phyloP scores from a whole-genome alignment of 495 filamentous ascomycete genomes.

The Xylaria telfairii region DNA sequence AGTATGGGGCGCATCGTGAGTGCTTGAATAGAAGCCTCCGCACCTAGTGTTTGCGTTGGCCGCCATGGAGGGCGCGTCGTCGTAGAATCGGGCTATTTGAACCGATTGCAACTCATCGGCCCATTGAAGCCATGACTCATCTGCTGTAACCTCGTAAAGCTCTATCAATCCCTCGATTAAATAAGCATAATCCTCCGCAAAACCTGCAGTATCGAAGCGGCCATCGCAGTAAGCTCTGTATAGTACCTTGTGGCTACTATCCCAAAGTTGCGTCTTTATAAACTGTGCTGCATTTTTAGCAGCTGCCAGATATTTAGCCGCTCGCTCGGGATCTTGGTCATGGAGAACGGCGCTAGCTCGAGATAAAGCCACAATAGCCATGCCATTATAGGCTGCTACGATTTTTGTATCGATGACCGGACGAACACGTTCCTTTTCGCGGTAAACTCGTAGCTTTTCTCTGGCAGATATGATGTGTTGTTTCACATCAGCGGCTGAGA shows the following conservation, averaged over 20 bases:
- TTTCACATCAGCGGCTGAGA: constrained; percentile 74
- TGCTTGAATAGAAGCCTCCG: constrained; percentile 89
- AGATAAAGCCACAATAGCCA: constrained; percentile 84
- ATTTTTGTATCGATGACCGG: constrained; percentile 94
- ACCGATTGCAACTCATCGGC: constrained; percentile 76
- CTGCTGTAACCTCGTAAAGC: constrained; percentile 86
- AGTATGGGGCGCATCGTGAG: constrained; percentile 68
- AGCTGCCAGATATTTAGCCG: constrained; percentile 60
- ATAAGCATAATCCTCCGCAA: constrained; percentile 96
- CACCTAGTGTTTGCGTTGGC: constrained; percentile 39
- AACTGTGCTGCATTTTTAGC: constrained; percentile 77
- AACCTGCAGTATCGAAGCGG: constrained; percentile 71
- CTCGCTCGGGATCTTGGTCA: constrained; percentile 62
- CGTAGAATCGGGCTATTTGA: constrained; percentile 74
- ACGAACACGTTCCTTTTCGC: constrained; percentile 75
- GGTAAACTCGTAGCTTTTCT: constrained; percentile 72
- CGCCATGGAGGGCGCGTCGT: constrained; percentile 39
- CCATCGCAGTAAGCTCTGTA: constrained; percentile 81
- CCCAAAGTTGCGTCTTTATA: constrained; percentile 79
- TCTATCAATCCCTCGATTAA: constrained; percentile 83
- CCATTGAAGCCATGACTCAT: constrained; percentile 79
- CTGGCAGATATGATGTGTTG: constrained; percentile 71
- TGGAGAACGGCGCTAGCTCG: constrained; percentile 72
- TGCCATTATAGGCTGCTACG: constrained; percentile 84
- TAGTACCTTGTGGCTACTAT: constrained; percentile 64